Base-by-base conservation (phyloP, 805 yeast genomes). In the Zygoascus ofunaensis region DNA sequence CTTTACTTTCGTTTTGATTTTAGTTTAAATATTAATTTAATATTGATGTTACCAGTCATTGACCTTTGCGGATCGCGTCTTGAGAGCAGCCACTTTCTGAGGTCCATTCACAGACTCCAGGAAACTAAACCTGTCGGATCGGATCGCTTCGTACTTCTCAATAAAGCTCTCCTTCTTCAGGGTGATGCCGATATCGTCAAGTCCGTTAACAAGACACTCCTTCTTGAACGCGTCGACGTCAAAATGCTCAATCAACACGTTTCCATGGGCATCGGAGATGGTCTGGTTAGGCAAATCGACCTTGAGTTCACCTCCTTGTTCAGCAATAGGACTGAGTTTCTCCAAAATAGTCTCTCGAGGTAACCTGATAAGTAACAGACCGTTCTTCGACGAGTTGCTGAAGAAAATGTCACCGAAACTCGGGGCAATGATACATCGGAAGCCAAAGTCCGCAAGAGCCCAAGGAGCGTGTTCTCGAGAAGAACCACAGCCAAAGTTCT, bases 401-500 rank as follows among this genome's bases (percentile, higher is more conserved):
- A 86, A 89, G 74, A 92, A 92, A 57, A 92, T 92, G 68, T 92
- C 98, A 64, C 97, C 98, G 56, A 90, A 92, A 0, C 97, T 87
- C 46, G 97, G 98, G 4, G 97, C 97, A 64, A 92, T 89, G 60
- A 92, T 84, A 51, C 90, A 82, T 65, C 84, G 82, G 65, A 92
- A 87, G 66, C 98, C 98, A 59, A 92, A 92, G 68, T 92, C 98
- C 59, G 87, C 89, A 54, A 92, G 74, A 2, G 98, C 97, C 98
- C 98, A 92, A 47, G 98, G 97, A 28, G 98, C 98, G 60, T 92
- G 98, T 67, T 92, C 98, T 76, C 98, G 86, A 1, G 97, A 89
- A 34, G 97, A 89, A 59, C 98, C 98, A 72, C 98, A 92, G 54
- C 98, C 98, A 62, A 92, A 92, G 73, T 92, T 92, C 62, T 86